Base-by-base conservation (phyloP, 495 filamentous ascomycete species). In the Sabuloglossum arenarium region DNA sequence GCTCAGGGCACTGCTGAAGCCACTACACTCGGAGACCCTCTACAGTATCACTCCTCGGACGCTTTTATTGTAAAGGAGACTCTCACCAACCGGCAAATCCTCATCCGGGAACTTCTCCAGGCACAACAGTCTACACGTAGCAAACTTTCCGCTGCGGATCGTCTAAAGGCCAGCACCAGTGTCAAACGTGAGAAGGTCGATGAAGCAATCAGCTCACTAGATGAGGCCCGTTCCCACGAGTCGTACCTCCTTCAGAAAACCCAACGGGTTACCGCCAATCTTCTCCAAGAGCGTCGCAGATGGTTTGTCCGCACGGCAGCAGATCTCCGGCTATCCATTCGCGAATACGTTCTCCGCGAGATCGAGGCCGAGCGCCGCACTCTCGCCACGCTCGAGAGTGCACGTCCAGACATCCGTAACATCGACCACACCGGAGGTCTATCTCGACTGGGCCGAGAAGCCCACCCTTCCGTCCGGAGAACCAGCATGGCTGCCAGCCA, bases 51-150 rank as follows among this genome's bases (percentile, higher is more conserved):
- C 69, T 95, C 88, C 27, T 81, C 82, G 14, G 91, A 99, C 64
- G 87, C 93, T 25, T 91, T 97, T 65, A 94, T 97, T 64, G 93
- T 99, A 60, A 99, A 99, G 69, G 93, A 99, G 64, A 96, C 90
- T 24, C 77, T 99, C 60, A 99, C 93, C 21, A 99, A 99, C 70
- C 83, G 93, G 3, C 93, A 99, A 67, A 94, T 99, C 63, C 76
- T 99, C n/a, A 83, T 96, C 31, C 87, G 93, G 50, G 93, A 99
- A 60, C 77, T 96, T 46, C 66, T 94, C 27, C 82, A 91, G 66
- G 89, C 91, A 2, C 85, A 94, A 64, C 84, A 90, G 64, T 70
- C 70, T 43, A 84, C 88, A 8, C 78, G 81, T 42, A 85, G 76
- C 66, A 88, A 86, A 64, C 77, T 85, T 24, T 75, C 80, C 58